Conservation (phyloP, 371 early-diverging fungal genomes). For the Syncephalastrum sp. region DNA sequence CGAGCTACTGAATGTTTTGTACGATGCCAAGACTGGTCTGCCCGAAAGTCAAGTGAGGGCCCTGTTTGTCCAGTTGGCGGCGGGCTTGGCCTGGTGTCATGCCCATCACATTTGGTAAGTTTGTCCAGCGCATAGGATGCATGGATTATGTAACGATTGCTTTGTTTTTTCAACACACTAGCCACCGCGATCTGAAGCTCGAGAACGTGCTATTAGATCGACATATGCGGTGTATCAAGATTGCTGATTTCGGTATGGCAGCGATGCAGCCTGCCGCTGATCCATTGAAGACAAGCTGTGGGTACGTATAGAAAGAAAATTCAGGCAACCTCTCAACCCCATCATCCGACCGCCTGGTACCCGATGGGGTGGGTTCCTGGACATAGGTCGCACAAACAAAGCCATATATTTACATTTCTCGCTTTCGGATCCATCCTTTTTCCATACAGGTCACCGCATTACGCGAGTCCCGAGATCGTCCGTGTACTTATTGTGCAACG, state of each 20-base stretch:
- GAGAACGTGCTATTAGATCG: slow-evolving; percentile 91
- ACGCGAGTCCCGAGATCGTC: slow-evolving; percentile 91
- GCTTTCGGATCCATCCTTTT: background rate
- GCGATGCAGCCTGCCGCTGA: slow-evolving; percentile 63
- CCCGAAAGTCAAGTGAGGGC: slow-evolving; percentile 78
- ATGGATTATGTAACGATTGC: background rate
- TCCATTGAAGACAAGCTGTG: slow-evolving; percentile 78
- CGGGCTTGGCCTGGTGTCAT: slow-evolving; percentile 93
- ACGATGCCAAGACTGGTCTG: slow-evolving; percentile 10
- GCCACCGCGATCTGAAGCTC: slow-evolving; percentile 97
- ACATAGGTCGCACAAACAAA: too few species aligned
- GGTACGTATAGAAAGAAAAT: slow-evolving; percentile 24
- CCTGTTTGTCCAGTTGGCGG: slow-evolving; percentile 92
- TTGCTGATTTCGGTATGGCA: slow-evolving; percentile 87
- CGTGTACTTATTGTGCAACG: slow-evolving; percentile 77
- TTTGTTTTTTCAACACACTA: slow-evolving; percentile 20
- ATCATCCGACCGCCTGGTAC: too few species aligned
- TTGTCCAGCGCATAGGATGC: background rate
- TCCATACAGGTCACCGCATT: slow-evolving; percentile 80
- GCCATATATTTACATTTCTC: background rate
- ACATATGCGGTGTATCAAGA: slow-evolving; percentile 64
- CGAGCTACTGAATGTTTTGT: slow-evolving; percentile 31
- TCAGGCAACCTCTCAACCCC: too few species aligned
- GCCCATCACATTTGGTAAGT: slow-evolving; percentile 43
- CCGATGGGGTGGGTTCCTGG: too few species aligned